These are phyloP conservation scores for Candolleomyces eurysporus DNA, from an alignment of 768 basidiomycete genomes.

Conservation along the genomic window DNA sequence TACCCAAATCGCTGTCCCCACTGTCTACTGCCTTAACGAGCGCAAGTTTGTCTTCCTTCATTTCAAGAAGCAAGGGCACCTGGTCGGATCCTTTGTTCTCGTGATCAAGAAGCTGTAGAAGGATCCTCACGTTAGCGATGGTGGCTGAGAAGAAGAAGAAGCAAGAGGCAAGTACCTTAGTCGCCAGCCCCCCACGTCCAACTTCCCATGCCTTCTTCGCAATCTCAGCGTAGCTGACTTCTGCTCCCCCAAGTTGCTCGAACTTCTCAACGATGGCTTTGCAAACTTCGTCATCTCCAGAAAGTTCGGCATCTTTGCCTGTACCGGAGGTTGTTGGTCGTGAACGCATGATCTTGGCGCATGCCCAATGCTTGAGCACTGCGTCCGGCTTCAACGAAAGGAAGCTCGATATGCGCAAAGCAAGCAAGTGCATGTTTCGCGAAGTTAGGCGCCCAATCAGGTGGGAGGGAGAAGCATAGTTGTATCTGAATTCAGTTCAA, in stretches of 20 bases:
- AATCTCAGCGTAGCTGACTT: slow-evolving; percentile 93
- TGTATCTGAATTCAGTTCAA: slow-evolving; percentile 54
- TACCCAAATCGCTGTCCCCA: slow-evolving; percentile 93
- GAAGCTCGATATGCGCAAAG: slow-evolving; percentile 85
- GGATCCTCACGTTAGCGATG: neutral
- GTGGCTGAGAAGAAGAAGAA: neutral
- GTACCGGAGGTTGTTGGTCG: slow-evolving; percentile 49
- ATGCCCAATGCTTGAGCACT: slow-evolving; percentile 95
- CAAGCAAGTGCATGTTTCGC: slow-evolving; percentile 87
- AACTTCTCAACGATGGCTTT: slow-evolving; percentile 88
- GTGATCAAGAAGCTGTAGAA: slow-evolving; percentile 77
- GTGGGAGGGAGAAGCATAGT: slow-evolving; percentile 73
- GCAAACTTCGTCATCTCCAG: slow-evolving; percentile 78
- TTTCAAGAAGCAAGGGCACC: slow-evolving; percentile 86
- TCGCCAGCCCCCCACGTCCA: slow-evolving; percentile 76
- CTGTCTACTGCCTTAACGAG: slow-evolving; percentile 89
- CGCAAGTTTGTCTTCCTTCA: slow-evolving; percentile 93
- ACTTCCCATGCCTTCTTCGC: slow-evolving; percentile 92
- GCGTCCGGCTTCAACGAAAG: slow-evolving; percentile 80
- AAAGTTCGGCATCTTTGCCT: slow-evolving; percentile 36
- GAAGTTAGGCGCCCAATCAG: slow-evolving; percentile 82
- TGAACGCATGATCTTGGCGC: slow-evolving; percentile 81
- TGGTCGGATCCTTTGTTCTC: slow-evolving; percentile 88
- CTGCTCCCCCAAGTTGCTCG: slow-evolving; percentile 69
- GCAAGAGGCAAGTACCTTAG: slow-evolving; percentile 53